phyloP scores from a whole-genome alignment of 164 flowering plant genomes.

The Chimonanthus salicifolius region DNA sequence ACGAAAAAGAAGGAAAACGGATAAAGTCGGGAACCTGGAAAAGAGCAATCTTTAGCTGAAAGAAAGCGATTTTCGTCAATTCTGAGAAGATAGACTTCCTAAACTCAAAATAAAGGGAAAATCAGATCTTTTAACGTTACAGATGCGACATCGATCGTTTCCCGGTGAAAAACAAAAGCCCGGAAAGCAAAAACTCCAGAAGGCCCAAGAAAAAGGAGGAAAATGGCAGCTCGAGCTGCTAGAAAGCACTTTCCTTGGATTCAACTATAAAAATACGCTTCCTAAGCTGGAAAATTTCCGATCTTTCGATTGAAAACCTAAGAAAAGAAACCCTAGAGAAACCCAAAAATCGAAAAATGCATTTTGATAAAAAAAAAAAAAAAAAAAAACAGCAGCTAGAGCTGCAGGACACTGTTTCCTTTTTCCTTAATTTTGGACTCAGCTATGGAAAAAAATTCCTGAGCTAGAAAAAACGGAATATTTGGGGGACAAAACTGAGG shows the following conservation, averaged over 20 bases:
- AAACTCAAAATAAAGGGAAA: not conserved
- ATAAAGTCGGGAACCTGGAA: no score
- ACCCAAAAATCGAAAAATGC: not conserved
- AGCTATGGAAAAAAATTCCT: not conserved
- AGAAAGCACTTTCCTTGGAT: not conserved
- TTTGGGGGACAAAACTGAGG: constrained; percentile 1
- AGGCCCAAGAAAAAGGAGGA: not conserved
- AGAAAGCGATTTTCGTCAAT: not conserved
- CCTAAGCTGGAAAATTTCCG: not conserved
- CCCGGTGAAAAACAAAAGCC: not conserved
- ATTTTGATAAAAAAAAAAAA: not conserved
- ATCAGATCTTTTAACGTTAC: constrained; percentile 13
- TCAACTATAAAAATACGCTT: not conserved
- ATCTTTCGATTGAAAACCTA: not conserved
- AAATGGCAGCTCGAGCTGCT: not conserved
- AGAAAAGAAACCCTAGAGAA: not conserved
- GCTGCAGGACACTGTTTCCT: not conserved
- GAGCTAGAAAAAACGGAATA: not conserved
- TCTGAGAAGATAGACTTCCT: no score
- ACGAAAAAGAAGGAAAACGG: no score
- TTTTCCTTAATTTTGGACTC: not conserved
- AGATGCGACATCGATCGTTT: not conserved
- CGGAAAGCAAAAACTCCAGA: not conserved
- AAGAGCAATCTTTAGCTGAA: not conserved
- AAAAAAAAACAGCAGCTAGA: not conserved